Percentiles rank a stretch among this genome's conserved stretches.
Evolutionary conservation across 352 stramenopile genomes (phyloP).

Genomic region (Pilasporangium apinafurcum): DNA sequence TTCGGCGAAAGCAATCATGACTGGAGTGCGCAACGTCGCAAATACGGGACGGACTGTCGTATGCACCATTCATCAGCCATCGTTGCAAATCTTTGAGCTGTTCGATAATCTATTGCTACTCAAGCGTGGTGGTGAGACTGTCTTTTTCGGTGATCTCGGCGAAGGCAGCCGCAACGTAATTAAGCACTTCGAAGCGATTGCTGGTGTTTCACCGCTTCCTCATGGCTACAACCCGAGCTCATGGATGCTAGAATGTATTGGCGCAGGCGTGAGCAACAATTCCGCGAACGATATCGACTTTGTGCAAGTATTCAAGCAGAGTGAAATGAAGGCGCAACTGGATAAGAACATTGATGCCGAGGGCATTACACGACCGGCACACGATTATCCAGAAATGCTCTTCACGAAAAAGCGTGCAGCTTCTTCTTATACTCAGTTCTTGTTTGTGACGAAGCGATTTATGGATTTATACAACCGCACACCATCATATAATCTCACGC

Average conservation of each 20-base stretch:
- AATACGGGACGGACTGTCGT: too few species aligned
- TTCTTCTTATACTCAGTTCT: constrained; percentile 15
- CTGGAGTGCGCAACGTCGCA: too few species aligned
- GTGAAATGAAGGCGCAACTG: constrained; percentile 11
- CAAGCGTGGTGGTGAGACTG: too few species aligned
- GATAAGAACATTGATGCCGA: constrained; percentile 10
- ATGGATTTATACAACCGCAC: constrained; percentile 38
- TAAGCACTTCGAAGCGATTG: constrained; percentile 42
- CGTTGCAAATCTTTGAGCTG: too few species aligned
- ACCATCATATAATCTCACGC: constrained; percentile 76
- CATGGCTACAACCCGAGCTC: too few species aligned
- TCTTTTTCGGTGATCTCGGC: constrained; percentile 27
- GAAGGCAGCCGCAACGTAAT: constrained; percentile 35
- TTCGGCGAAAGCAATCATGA: too few species aligned
- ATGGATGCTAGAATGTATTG: constrained; percentile 67
- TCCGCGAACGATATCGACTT: constrained; percentile 21
- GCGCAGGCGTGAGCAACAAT: constrained; percentile 18
- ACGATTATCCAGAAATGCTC: constrained; percentile 13
- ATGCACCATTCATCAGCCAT: too few species aligned
- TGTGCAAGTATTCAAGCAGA: constrained; percentile 25
- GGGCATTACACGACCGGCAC: constrained; percentile 8
- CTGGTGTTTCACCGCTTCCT: constrained; percentile 18
- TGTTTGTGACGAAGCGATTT: constrained; percentile 20
- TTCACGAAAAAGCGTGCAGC: constrained; percentile 27
- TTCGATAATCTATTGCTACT: too few species aligned